These are phyloP conservation scores for Brasenia schreberi DNA, from an alignment of 164 flowering plant species.

Conservation along the genomic window DNA sequence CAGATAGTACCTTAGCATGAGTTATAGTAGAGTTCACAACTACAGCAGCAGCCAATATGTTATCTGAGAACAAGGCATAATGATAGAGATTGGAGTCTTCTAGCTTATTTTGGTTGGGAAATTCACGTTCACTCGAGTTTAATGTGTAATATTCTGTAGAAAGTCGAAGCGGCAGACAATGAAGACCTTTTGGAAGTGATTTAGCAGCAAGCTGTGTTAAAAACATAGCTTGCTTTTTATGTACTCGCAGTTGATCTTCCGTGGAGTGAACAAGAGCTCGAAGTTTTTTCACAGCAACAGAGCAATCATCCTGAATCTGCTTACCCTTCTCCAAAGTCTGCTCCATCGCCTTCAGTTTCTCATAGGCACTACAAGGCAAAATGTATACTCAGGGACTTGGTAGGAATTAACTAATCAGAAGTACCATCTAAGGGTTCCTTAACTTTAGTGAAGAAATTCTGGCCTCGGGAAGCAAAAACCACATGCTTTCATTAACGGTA, in stretches of 20 bases:
- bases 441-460: not conserved
- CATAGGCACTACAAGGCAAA: slow-evolving; percentile 31
- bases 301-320: slow-evolving; percentile 75
- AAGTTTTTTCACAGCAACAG: slow-evolving; percentile 61
- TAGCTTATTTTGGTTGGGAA: slow-evolving; percentile 62
- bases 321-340: slow-evolving; percentile 58
- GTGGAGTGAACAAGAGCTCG: slow-evolving; percentile 79
- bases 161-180: slow-evolving; percentile 91
- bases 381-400: no score
- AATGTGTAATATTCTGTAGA: slow-evolving; percentile 66
- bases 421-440: not conserved
- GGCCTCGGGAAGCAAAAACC: not conserved
- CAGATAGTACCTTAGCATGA: slow-evolving; percentile 54
- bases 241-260: slow-evolving; percentile 80
- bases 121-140: slow-evolving; percentile 45
- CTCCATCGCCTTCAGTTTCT: slow-evolving; percentile 70
- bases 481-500: not conserved
- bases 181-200: slow-evolving; percentile 94
- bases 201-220: slow-evolving; percentile 87
- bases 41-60: slow-evolving; percentile 77
- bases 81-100: slow-evolving; percentile 68
- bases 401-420: no score
- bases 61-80: slow-evolving; percentile 85
- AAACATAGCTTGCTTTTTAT: slow-evolving; percentile 70
- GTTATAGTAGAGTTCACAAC: slow-evolving; percentile 85